Conservation (phyloP, 768 basidiomycete genomes). For the Hypholoma fasciculare region DNA sequence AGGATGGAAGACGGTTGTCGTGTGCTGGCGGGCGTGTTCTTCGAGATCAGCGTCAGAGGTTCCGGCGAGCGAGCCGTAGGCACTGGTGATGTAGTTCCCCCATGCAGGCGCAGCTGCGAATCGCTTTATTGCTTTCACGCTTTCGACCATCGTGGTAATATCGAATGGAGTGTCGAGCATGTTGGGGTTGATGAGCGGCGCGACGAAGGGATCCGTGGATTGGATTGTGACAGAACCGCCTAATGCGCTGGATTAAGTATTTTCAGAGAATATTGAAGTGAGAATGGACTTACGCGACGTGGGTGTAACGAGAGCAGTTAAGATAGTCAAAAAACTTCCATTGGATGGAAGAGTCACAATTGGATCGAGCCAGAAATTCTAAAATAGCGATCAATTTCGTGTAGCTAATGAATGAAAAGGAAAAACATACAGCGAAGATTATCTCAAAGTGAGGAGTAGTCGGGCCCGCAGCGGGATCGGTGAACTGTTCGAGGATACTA, state of each 20-base stretch:
- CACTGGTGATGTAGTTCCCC: conserved; percentile 21
- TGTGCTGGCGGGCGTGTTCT: conserved; percentile 15
- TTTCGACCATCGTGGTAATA: conserved; percentile 21
- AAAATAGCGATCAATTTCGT: neutral
- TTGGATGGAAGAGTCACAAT: conserved; percentile 17
- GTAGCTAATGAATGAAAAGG: neutral
- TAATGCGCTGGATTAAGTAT: conserved; percentile 5
- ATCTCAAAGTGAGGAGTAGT: conserved; percentile 28
- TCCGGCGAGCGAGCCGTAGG: conserved; percentile 10
- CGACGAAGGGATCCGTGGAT: conserved; percentile 43
- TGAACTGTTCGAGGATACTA: conserved; percentile 18
- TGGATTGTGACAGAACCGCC: conserved; percentile 37
- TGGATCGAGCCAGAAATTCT: conserved; percentile 19
- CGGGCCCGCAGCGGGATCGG: conserved; percentile 18
- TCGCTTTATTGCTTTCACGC: conserved; percentile 13
- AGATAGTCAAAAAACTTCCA: conserved; percentile 31
- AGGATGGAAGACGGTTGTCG: conserved; percentile 25
- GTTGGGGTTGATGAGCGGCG: conserved; percentile 47
- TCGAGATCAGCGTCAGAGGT: conserved; percentile 22
- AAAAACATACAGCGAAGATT: conserved; percentile 29
- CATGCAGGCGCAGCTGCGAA: conserved; percentile 26
- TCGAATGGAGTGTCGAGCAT: conserved; percentile 33
- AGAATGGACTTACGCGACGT: conserved; percentile 30
- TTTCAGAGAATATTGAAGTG: neutral
- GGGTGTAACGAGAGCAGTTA: conserved; percentile 29